Conservation (phyloP, 192 early-diverging fungal species). For the Rhizophagus clarus region DNA sequence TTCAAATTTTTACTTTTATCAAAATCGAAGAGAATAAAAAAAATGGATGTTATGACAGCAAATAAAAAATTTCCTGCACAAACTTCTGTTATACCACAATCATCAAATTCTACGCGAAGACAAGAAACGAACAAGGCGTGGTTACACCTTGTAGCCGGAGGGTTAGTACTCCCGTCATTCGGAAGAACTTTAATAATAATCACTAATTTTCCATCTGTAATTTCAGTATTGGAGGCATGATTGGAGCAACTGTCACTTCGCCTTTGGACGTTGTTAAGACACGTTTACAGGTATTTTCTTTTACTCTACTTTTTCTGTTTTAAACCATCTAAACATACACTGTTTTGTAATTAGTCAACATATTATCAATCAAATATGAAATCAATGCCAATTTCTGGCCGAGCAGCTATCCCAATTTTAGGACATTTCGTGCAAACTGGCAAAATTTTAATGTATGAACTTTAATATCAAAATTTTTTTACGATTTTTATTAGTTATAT, state of each 20-base stretch:
- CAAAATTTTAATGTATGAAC: constrained; percentile 28
- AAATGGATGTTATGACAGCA: too few species aligned
- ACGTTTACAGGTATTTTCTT: constrained; percentile 73
- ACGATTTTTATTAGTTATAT: not conserved
- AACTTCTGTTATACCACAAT: not conserved
- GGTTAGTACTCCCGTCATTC: constrained; percentile 42
- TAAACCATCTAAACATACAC: not conserved
- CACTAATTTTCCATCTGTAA: not conserved
- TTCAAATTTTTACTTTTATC: too few species aligned
- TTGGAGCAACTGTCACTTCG: constrained; percentile 85
- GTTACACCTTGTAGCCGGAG: constrained; percentile 70
- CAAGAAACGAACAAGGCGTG: constrained; percentile 28
- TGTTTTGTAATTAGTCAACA: constrained; percentile 36
- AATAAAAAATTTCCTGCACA: not conserved
- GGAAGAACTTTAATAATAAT: not conserved
- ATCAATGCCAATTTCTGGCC: not conserved
- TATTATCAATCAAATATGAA: constrained; percentile 36
- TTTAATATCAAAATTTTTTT: not conserved
- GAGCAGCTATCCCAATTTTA: constrained; percentile 35
- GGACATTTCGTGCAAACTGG: constrained; percentile 56
- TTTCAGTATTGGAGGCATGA: constrained; percentile 68
- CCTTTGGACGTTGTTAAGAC: constrained; percentile 96
- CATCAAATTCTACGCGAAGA: not conserved
- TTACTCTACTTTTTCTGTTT: not conserved
- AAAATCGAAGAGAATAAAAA: too few species aligned